phyloP scores from a whole-genome alignment of 1,284 basidiomycete genomes.

The Ganoderma sinense region DNA sequence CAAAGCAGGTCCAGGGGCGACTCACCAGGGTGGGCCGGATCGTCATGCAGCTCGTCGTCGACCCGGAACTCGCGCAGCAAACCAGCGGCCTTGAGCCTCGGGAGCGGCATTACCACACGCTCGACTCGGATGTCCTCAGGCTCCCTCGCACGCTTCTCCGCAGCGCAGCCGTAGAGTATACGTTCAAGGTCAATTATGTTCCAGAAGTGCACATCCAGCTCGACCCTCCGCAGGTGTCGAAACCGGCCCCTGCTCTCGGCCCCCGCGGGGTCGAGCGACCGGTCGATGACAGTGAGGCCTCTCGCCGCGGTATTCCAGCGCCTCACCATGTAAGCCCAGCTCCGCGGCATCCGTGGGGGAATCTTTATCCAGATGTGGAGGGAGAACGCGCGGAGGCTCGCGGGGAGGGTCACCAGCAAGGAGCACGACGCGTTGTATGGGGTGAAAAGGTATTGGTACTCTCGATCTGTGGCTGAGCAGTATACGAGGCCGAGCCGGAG shows the following conservation, averaged over 20 bases:
- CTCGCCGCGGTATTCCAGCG: too few relatives aligned
- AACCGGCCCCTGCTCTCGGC: background rate
- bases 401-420: background rate
- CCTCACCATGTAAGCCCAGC: too few relatives aligned
- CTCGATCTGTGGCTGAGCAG: too few relatives aligned
- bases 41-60: background rate
- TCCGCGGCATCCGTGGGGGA: too few relatives aligned
- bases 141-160: background rate
- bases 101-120: background rate
- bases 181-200: too few relatives aligned
- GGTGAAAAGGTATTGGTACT: too few relatives aligned
- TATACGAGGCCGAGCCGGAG: too few relatives aligned
- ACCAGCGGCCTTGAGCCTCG: background rate
- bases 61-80: background rate
- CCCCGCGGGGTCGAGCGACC: background rate
- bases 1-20: too few relatives aligned
- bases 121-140: too few relatives aligned
- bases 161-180: too few relatives aligned
- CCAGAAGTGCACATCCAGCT: background rate
- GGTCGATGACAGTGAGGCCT: background rate
- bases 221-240: background rate
- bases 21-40: too few relatives aligned
- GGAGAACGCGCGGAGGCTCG: background rate
- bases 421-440: too few relatives aligned
- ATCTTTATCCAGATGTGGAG: background rate